Evolutionary conservation across 1,139 yeast genomes (phyloP).

Genomic region (Pichia sp.): DNA sequence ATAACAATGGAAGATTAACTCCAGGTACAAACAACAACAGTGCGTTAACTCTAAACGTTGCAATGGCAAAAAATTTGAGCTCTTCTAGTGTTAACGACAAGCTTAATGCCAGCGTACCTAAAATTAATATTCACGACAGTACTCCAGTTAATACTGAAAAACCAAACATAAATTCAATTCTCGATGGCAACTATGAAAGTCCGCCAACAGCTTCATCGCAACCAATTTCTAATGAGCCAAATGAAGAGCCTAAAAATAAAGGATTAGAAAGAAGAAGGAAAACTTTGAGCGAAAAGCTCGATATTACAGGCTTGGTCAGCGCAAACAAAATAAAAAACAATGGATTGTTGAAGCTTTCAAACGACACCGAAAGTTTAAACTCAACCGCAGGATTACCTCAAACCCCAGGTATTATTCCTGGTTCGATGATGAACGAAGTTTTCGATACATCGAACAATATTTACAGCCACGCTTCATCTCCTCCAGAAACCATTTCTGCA

Average conservation of each 20-base stretch:
- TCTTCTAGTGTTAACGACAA: constrained; percentile 1
- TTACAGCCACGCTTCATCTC: background rate
- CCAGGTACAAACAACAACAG: constrained; percentile 9
- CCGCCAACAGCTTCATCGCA: background rate
- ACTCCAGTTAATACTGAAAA: constrained; percentile 10
- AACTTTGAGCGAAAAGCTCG: constrained; percentile 17
- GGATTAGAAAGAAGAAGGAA: constrained; percentile 14
- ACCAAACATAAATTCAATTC: constrained; percentile 4
- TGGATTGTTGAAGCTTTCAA: constrained; percentile 7
- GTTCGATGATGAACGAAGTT: constrained; percentile 15
- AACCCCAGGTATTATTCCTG: constrained; percentile 22
- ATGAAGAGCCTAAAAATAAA: background rate
- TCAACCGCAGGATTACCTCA: constrained; percentile 11
- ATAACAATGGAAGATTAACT: constrained; percentile 13
- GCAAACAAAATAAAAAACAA: background rate
- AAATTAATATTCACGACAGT: constrained; percentile 14
- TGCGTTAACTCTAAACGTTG: background rate
- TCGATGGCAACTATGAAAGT: background rate
- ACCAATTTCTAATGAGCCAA: background rate
- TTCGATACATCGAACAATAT: constrained; percentile 5
- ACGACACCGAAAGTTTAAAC: background rate
- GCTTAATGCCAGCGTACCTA: constrained; percentile 7
- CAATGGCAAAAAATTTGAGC: constrained; percentile 6
- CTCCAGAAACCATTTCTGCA: background rate
- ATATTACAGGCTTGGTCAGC: constrained; percentile 8